Evolutionary conservation across 2,329 filamentous ascomycete species (phyloP), one percentile per base, ranked within the genome.

Genomic region (Gliomastix tumulicola): DNA sequence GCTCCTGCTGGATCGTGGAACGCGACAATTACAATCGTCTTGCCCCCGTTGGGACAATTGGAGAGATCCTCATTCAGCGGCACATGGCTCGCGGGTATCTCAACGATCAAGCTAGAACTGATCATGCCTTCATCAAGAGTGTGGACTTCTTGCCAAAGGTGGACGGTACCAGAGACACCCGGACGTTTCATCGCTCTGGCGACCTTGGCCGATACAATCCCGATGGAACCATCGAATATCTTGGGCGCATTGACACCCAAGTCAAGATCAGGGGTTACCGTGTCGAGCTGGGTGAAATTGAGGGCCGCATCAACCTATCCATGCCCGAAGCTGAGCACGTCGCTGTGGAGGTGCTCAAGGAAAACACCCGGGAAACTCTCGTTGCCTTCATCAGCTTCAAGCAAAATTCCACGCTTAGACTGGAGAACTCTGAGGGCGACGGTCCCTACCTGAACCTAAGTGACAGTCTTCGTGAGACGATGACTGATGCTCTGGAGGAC

Each of bases 221-320:
- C 12, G 37, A 40, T 19, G 37, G 37, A 13, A 30, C 23, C 10
- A 4, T 35, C 12, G 32, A 22, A 9, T 35, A 23, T 18, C 17
- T 32, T 3, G 22, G 30, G 8, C 38, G 38, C 17, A 32, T 27
- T 6, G 38, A 37, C 21, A 40, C 34, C 7, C 38, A 76, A 47
- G 61, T 76, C 32, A 76, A 76, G 47, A 49, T 76, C 11, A 60
- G 64, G 19, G 76, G 76, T 30, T 74, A 65, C 37, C 49, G 70
- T 37, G 56, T 71, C 39, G 76, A 68, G 51, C 55, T 69, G 4
- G 40, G 31, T 10, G 42, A 44, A 16, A 23, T 44, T 19, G 42
- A 42, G 21, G 11, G 38, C 18, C 30, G 28, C 12, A 34, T 37
- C 9, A 27, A 32, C 12, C 10, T 15, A 13, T 17, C 18, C 10